Percentiles rank a stretch among this genome's conserved stretches.
These are phyloP conservation scores for Picocystis sp. DNA, from an alignment of 163 green algal species.

Conservation along the genomic window DNA sequence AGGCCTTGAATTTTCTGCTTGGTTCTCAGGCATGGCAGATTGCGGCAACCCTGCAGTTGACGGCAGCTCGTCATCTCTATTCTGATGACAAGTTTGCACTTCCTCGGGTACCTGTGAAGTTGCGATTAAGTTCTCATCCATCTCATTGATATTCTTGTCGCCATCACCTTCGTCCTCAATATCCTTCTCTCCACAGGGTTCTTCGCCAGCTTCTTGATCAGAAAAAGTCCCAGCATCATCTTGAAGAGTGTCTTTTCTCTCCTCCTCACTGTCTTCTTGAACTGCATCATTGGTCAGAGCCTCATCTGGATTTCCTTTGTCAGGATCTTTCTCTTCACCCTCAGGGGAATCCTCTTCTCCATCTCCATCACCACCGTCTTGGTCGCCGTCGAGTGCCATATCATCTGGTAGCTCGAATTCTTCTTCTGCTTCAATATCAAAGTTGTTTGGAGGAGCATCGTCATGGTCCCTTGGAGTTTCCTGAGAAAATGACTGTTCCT, in stretches of 20 bases:
- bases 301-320: too few relatives aligned
- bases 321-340: too few relatives aligned
- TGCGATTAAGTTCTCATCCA: not conserved
- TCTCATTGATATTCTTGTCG: not conserved
- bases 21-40: not conserved
- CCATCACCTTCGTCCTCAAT: not conserved
- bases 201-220: not conserved
- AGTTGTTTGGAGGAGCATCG: conserved; percentile 12
- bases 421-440: conserved; percentile 14
- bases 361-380: conserved; percentile 1
- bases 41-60: too few relatives aligned
- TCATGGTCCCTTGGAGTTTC: conserved; percentile 4
- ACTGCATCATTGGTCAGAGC: not conserved
- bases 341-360: not conserved
- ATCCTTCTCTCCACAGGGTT: not conserved
- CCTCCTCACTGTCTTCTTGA: too few relatives aligned
- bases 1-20: not conserved
- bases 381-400: conserved; percentile 18
- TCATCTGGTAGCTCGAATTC: conserved; percentile 18
- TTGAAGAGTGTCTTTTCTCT: not conserved
- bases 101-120: not conserved
- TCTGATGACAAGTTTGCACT: not conserved
- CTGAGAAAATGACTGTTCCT: conserved; percentile 4
- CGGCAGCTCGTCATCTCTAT: not conserved
- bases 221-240: not conserved